Evolutionary conservation across 805 yeast genomes (phyloP), one percentile per base, ranked within the genome.

Genomic region (Myxozyma vanderwaltii): DNA sequence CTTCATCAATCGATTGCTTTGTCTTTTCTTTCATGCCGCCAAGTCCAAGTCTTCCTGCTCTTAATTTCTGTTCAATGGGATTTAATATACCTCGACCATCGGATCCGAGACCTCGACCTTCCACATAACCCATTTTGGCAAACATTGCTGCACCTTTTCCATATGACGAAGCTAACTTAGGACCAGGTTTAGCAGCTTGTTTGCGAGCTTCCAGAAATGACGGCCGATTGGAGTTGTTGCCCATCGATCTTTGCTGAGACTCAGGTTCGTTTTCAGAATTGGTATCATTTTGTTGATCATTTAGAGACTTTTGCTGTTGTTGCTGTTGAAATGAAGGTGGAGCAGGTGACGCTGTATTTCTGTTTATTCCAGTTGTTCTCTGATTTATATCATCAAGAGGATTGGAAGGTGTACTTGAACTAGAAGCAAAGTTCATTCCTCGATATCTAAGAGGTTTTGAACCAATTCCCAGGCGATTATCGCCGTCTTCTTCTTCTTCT

Each of bases 71-170:
- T 61, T 88, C 86, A 5, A 92, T 84, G 0, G 98, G 97, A n/a
- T 79, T 82, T 0, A 80, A 79, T 0, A 90, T 89, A 45, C 99
- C 99, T 51, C 80, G 80, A 1, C 84, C 82, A 24, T 78, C 71
- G 4, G 76, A 75, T 1, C 99, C 99, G n/a, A 92, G 78, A 0
- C 97, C 98, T 67, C 81, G 77, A 0, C 99, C 98, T 41, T 81
- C 81, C 6, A 80, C 79, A 72, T 89, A 91, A 0, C 99, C 99
- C 98, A 92, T 91, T 63, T 84, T 81, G 61, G 83, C 78, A 75
- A 92, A 72, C 51, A 92, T 74, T 51, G 79, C 74, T 2, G 96
- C 96, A 38, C 98, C 98, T 39, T 90, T 82, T 5, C 98, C 98
- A 69, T 62, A 62, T 24, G 62, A 43, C 12, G 36, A 43, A 10